phyloP scores from a whole-genome alignment of 2,329 filamentous ascomycete genomes.

The Herpotrichia juniperi region DNA sequence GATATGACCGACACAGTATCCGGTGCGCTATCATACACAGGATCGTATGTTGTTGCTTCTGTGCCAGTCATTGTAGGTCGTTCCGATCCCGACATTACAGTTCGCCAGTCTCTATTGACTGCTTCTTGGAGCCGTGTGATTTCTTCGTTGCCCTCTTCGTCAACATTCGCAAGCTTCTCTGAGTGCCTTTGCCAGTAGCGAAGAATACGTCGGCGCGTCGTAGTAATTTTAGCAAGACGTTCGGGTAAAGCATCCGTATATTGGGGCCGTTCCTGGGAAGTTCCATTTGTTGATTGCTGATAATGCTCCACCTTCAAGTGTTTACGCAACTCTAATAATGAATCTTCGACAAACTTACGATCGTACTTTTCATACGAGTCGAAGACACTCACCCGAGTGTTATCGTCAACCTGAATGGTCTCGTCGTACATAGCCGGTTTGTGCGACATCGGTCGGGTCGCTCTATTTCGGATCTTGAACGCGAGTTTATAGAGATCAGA shows the following conservation, averaged over 20 bases:
- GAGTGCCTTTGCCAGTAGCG: conserved; percentile 6
- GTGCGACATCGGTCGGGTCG: not conserved
- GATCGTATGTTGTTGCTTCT: not conserved
- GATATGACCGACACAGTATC: conserved; percentile 7
- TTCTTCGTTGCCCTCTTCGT: not conserved
- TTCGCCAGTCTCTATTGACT: not conserved
- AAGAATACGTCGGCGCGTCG: conserved; percentile 3
- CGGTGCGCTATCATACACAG: not conserved
- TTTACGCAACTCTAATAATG: not conserved
- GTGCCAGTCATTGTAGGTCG: conserved; percentile 6
- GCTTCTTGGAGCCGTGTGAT: not conserved
- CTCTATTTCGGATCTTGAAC: conserved; percentile 9
- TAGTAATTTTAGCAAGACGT: conserved; percentile 4
- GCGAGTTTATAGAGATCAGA: conserved; percentile 6
- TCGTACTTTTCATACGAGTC: conserved; percentile 3
- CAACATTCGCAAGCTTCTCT: conserved; percentile 1
- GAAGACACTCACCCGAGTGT: conserved; percentile 6
- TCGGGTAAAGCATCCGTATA: no score
- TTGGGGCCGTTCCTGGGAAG: no score
- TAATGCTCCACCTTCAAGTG: not conserved
- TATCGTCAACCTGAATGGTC: conserved; percentile 1
- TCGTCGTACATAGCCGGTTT: not conserved
- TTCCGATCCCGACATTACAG: no score
- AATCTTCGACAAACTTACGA: conserved; percentile 4
- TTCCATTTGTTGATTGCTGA: not conserved